phyloP scores from a whole-genome alignment of 441 rosid species.

The Geranium incanum region DNA sequence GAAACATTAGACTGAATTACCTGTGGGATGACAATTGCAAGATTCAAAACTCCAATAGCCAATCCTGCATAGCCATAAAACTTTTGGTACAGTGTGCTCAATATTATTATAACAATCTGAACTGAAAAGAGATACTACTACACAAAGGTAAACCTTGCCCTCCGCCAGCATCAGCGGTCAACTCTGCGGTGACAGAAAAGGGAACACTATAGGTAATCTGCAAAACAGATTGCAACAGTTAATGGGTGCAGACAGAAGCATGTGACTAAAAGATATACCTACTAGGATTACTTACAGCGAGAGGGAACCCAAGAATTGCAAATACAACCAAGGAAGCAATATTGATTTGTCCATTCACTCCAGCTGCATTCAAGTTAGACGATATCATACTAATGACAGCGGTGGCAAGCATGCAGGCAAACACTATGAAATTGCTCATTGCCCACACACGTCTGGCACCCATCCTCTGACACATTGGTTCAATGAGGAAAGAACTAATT shows the following conservation, averaged over 20 bases:
- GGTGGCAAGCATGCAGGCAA: constrained; percentile 76
- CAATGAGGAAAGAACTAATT: constrained; percentile 73
- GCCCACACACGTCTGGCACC: constrained; percentile 88
- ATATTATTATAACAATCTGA: constrained; percentile 9
- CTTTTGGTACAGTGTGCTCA: constrained; percentile 12
- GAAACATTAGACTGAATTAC: constrained; percentile 24
- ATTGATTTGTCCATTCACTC: constrained; percentile 52
- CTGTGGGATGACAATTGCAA: constrained; percentile 91
- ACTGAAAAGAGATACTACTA: constrained; percentile 12
- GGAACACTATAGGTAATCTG: constrained; percentile 94
- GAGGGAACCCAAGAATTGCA: constrained; percentile 88
- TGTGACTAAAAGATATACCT: neutral
- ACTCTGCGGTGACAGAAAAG: constrained; percentile 81
- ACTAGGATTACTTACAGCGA: constrained; percentile 56
- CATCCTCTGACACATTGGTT: constrained; percentile 76
- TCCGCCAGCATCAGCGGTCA: constrained; percentile 92
- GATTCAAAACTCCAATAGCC: constrained; percentile 92
- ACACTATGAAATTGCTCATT: constrained; percentile 68
- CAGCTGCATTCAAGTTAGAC: constrained; percentile 33
- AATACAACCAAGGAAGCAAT: constrained; percentile 70
- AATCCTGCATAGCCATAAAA: constrained; percentile 44
- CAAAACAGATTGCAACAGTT: constrained; percentile 19
- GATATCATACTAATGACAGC: constrained; percentile 70
- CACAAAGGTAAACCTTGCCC: constrained; percentile 61
- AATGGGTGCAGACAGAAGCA: constrained; percentile 5